A percentile compares a stretch with the other conserved stretches of the same genome.
phyloP scores from a whole-genome alignment of 164 flowering plant species.

The Annona squamosa region DNA sequence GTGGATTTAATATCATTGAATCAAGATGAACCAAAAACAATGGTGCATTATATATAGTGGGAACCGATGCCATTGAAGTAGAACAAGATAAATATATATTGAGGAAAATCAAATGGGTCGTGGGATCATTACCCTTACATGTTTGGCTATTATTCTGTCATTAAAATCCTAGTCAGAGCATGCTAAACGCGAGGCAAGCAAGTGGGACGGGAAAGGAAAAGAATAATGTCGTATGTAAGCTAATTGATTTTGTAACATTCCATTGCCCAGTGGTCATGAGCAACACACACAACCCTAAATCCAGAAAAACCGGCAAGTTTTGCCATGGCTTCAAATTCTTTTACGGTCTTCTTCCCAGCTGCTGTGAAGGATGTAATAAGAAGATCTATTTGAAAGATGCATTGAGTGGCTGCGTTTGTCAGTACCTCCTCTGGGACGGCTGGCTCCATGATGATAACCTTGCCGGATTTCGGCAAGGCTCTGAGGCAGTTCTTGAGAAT shows the following conservation, averaged over 20 bases:
- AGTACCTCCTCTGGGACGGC: not conserved
- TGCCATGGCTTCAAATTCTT: conserved; percentile 19
- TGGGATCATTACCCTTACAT: too few relatives aligned
- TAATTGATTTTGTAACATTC: conserved; percentile 9
- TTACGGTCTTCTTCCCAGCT: conserved; percentile 18
- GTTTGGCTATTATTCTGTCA: too few relatives aligned
- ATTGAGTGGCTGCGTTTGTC: not conserved
- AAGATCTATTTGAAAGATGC: not conserved
- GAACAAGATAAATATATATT: too few relatives aligned
- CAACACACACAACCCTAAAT: conserved; percentile 8
- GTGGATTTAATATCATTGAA: too few relatives aligned
- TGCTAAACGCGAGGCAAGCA: too few relatives aligned
- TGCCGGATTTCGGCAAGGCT: conserved; percentile 21
- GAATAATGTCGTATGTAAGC: too few relatives aligned
- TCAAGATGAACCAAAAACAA: too few relatives aligned
- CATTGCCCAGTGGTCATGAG: conserved; percentile 16
- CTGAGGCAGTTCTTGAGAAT: conserved; percentile 21
- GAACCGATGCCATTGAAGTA: too few relatives aligned
- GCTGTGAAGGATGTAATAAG: conserved; percentile 11
- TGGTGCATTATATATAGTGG: too few relatives aligned
- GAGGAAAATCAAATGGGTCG: too few relatives aligned
- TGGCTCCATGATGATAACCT: conserved; percentile 17
- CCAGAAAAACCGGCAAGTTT: conserved; percentile 9
- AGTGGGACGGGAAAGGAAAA: too few relatives aligned
- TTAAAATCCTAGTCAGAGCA: too few relatives aligned